Conservation (phyloP, 148 eudicot genomes). For the Heliamphora exappendiculata region DNA sequence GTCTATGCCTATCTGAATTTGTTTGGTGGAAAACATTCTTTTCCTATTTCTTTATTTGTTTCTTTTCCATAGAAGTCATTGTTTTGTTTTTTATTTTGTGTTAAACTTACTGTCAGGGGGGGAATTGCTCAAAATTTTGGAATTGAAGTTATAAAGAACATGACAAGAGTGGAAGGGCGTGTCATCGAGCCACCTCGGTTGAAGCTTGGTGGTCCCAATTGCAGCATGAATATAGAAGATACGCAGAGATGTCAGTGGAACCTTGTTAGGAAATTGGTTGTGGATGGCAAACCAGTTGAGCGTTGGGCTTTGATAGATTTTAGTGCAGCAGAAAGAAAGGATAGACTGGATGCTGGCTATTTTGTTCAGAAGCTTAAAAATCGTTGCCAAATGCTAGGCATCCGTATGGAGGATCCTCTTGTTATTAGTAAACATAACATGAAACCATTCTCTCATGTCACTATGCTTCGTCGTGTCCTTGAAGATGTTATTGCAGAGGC, state of each 20-base stretch:
- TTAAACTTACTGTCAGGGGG: slow-evolving; percentile 26
- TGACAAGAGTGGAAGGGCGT: slow-evolving; percentile 52
- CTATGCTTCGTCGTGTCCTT: slow-evolving; percentile 23
- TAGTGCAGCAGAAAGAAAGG: slow-evolving; percentile 9
- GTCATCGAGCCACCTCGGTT: slow-evolving; percentile 52
- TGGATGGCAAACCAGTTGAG: slow-evolving; percentile 37
- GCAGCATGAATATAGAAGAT: too few species aligned
- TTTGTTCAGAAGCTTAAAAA: slow-evolving; percentile 30
- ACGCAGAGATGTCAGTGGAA: slow-evolving; percentile 54
- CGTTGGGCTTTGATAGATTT: slow-evolving; percentile 72
- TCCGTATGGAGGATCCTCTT: slow-evolving; percentile 33
- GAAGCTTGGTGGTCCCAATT: slow-evolving; percentile 37
- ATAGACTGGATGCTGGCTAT: slow-evolving; percentile 4
- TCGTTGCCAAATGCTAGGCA: slow-evolving; percentile 38
- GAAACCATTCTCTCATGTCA: slow-evolving; percentile 21
- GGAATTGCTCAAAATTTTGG: slow-evolving; percentile 34
- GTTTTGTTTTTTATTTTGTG: not conserved
- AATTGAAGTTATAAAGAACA: slow-evolving; percentile 32
- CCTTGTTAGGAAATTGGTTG: slow-evolving; percentile 38
- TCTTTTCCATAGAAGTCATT: not conserved
- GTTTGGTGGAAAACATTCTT: not conserved
- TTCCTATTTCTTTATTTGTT: not conserved
- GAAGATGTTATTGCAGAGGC: slow-evolving; percentile 21
- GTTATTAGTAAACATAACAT: slow-evolving; percentile 9
- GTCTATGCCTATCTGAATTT: not conserved